Evolutionary conservation across 257 asterid species (phyloP).

Genomic region (Scutellaria barbata): DNA sequence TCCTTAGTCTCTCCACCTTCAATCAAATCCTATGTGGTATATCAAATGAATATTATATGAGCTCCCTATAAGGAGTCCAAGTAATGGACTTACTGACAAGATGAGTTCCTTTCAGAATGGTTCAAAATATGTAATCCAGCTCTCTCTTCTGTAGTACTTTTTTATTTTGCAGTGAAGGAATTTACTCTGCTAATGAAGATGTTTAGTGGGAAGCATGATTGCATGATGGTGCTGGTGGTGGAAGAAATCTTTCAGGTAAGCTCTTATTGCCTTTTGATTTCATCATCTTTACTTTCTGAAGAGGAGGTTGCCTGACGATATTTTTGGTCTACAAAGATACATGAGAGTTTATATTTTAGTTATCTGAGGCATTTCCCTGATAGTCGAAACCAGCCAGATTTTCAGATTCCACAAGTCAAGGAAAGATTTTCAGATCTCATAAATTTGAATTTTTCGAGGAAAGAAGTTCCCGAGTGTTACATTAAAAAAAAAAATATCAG

Average conservation of each 20-base stretch:
- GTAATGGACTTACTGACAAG: not conserved
- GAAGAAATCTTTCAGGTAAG: not conserved
- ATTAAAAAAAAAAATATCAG: no score
- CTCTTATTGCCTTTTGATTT: not conserved
- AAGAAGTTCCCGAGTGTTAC: no score
- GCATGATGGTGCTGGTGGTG: conserved; percentile 3
- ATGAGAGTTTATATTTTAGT: not conserved
- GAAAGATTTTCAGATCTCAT: not conserved
- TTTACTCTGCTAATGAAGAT: not conserved
- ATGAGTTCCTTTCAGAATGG: not conserved
- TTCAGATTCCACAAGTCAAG: not conserved
- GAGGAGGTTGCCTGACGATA: not conserved
- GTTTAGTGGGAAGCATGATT: not conserved
- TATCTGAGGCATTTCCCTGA: not conserved
- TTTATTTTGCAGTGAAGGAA: not conserved
- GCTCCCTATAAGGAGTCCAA: not conserved
- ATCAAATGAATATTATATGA: not conserved
- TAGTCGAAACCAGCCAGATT: not conserved
- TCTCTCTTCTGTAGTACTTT: not conserved
- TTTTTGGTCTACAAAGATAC: not conserved
- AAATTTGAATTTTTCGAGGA: no score
- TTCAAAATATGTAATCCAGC: not conserved
- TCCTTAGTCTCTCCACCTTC: not conserved
- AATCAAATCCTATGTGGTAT: no score
- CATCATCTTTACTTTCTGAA: not conserved